Evolutionary conservation across 495 filamentous ascomycete species (phyloP), one percentile per base, ranked within the genome.

Genomic region (Penicillium simplicissimum): DNA sequence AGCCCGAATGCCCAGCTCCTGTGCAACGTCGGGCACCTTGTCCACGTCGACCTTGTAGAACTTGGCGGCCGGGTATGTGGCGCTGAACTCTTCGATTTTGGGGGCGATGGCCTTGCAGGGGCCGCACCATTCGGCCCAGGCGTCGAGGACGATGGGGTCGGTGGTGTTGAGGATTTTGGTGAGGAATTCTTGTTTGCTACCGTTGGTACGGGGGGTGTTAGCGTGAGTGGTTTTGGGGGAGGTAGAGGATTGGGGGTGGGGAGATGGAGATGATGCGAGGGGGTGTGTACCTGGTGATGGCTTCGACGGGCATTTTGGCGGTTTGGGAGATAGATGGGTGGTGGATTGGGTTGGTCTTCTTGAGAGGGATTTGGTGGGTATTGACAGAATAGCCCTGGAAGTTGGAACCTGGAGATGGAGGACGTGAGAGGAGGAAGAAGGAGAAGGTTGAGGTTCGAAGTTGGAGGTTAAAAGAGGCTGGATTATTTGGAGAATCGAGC

Each of bases 11-110:
- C 85, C 84, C 35, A 93, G 85, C 70, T 96, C 87, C 66, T 87
- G 80, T 19, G 88, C 85, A 11, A 95, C 83, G 11, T 90, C 87
- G 52, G 87, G 80, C 8, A 91, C 77, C 54, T 87, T 80, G 71
- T 96, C 92, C 59, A 96, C 91, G 75, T 96, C 91, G 67, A 97
- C 70, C 82, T 96, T 96, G 84, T 84, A 87, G 78, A 96, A 97
- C 65, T 84, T 80, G 59, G 84, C 83, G 28, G 78, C 69, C 48
- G 80, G 33, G 71, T 80, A 81, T 11, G 68, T 60, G 28, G 87
- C 65, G 62, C 86, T 82, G 74, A 70, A 88, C 81, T 84, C 78
- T 42, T 85, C 82, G 49, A 96, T 67, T 19, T 82, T 69, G 11
- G 93, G 93, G 8, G 91, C 85, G 67, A 97, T 91, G 55, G 82